phyloP scores from a whole-genome alignment of 805 yeast genomes.

The Candida germanica region DNA sequence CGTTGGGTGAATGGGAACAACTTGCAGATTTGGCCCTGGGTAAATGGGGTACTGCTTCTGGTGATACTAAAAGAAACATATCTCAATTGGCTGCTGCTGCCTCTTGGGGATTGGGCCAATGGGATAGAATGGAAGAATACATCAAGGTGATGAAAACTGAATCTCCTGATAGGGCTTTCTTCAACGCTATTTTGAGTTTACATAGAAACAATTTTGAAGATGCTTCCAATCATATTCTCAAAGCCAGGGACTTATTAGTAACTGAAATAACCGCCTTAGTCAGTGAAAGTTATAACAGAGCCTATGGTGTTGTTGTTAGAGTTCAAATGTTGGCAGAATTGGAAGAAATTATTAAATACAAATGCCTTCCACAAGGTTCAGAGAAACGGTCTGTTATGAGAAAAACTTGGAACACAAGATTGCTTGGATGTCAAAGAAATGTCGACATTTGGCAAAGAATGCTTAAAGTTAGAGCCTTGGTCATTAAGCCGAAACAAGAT shows the following conservation, averaged over 20 bases:
- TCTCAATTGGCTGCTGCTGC: conserved; percentile 99
- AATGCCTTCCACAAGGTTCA: conserved; percentile 77
- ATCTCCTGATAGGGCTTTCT: conserved; percentile 93
- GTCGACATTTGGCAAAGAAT: conserved; percentile 99
- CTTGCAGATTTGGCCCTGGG: conserved; percentile 79
- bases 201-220: conserved; percentile 84
- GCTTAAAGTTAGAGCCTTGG: conserved; percentile 88
- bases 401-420: conserved; percentile 89
- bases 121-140: conserved; percentile 94
- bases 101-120: conserved; percentile 95
- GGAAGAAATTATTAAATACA: conserved; percentile 90
- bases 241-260: conserved; percentile 84
- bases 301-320: conserved; percentile 93
- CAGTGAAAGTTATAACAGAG: conserved; percentile 93
- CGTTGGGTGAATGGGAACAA: conserved; percentile 98
- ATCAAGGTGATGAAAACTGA: conserved; percentile 86
- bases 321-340: conserved; percentile 96
- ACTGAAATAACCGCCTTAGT: conserved; percentile 94
- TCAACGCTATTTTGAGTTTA: conserved; percentile 81
- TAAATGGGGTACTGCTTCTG: conserved; percentile 75
- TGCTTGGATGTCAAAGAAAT: conserved; percentile 91
- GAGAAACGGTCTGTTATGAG: conserved; percentile 76
- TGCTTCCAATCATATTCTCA: conserved; percentile 72
- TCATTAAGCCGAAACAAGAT: conserved; percentile 91
- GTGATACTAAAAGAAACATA: conserved; percentile 73